phyloP scores from a whole-genome alignment of 257 asterid genomes.

The Nicotiana obtusifolia region DNA sequence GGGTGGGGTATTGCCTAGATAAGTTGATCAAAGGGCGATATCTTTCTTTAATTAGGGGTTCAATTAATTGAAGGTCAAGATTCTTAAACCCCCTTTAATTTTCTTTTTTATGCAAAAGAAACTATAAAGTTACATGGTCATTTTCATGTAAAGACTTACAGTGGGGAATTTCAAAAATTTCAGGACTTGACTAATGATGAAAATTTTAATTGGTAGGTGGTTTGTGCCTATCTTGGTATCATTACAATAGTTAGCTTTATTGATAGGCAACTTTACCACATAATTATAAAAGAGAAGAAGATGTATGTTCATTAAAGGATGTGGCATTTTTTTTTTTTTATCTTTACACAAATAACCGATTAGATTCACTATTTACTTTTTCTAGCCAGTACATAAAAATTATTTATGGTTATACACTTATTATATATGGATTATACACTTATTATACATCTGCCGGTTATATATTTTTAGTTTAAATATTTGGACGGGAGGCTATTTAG shows the following conservation, averaged over 20 bases:
- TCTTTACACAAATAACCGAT: too few species aligned
- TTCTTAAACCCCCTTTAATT: neutral
- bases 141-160: constrained; percentile 14
- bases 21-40: neutral
- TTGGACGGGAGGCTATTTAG: too few species aligned
- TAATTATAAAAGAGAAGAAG: neutral
- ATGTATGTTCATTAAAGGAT: constrained; percentile 7
- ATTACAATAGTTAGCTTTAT: constrained; percentile 16
- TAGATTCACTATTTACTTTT: too few species aligned
- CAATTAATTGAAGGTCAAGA: neutral
- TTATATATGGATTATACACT: too few species aligned
- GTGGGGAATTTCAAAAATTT: neutral
- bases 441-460: too few species aligned
- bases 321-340: too few species aligned
- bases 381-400: too few species aligned
- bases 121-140: constrained; percentile 1
- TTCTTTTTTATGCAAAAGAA: neutral
- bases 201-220: constrained; percentile 21
- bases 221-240: constrained; percentile 4
- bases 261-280: constrained; percentile 1
- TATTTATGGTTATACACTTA: too few species aligned
- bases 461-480: too few species aligned
- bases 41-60: neutral
- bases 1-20: neutral
- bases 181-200: constrained; percentile 11